Evolutionary conservation across 225 moss, liverwort and hornwort genomes (phyloP).

Genomic region (Sphagnum contortum): DNA sequence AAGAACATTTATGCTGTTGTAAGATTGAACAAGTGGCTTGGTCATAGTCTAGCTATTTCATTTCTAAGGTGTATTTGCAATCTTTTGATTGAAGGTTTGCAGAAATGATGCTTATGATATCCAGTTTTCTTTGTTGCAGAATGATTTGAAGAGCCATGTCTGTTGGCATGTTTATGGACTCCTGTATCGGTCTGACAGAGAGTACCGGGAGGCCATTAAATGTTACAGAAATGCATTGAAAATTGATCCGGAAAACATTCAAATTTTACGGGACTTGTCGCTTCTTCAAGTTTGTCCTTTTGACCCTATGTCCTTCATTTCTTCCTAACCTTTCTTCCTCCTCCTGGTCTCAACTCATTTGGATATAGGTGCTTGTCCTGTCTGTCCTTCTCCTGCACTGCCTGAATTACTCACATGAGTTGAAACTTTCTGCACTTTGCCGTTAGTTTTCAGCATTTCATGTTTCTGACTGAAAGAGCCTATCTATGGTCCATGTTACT

Average conservation of each 20-base stretch:
- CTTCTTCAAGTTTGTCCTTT: slow-evolving; percentile 49
- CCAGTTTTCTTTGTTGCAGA: slow-evolving; percentile 21
- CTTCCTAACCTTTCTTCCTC: no score
- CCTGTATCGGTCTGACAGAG: slow-evolving; percentile 90
- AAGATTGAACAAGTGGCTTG: no score
- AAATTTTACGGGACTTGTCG: slow-evolving; percentile 92
- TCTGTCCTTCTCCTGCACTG: slow-evolving; percentile 9
- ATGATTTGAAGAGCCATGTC: slow-evolving; percentile 96
- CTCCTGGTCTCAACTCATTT: no score
- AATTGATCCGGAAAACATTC: slow-evolving; percentile 92
- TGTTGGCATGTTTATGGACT: slow-evolving; percentile 99
- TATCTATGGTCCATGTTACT: not conserved
- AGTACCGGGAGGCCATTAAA: slow-evolving; percentile 96
- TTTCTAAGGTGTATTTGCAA: not conserved
- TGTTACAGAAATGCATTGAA: slow-evolving; percentile 86
- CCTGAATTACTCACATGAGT: slow-evolving; percentile 1
- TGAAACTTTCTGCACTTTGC: not conserved
- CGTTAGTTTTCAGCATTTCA: not conserved
- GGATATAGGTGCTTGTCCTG: not conserved
- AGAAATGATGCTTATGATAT: no score
- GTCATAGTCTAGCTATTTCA: no score
- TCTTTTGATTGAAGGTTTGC: not conserved
- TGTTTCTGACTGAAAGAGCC: not conserved
- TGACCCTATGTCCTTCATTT: not conserved
- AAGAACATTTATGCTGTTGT: no score